Percentiles rank a stretch among this genome's conserved stretches.
phyloP scores from a whole-genome alignment of 768 basidiomycete species.

The Holtermannia corniformis region DNA sequence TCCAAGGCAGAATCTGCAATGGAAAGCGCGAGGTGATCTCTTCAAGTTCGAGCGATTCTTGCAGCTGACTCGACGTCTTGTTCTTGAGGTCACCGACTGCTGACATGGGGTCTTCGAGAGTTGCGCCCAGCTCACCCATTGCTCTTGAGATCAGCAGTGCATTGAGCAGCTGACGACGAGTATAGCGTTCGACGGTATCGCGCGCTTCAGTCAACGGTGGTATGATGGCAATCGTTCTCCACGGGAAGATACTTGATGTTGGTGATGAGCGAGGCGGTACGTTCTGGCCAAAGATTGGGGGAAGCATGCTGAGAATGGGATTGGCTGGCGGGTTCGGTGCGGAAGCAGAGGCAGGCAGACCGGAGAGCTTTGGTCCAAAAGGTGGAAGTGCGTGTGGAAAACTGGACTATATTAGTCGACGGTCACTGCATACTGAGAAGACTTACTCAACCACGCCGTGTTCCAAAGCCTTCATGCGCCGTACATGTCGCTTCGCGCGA shows the following conservation, averaged over 20 bases:
- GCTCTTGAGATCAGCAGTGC: slow-evolving; percentile 22
- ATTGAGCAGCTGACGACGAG: slow-evolving; percentile 15
- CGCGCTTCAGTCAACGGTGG: slow-evolving; percentile 1
- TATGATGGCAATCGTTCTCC: slow-evolving; percentile 13
- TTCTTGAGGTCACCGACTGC: neutral
- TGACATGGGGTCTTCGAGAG: slow-evolving; percentile 9
- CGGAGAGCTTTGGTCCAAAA: slow-evolving; percentile 5
- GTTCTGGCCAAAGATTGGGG: slow-evolving; percentile 3
- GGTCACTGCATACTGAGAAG: neutral
- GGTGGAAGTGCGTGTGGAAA: slow-evolving; percentile 6
- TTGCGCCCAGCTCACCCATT: slow-evolving; percentile 12
- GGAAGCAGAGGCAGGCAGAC: neutral
- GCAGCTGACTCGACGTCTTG: slow-evolving; percentile 4
- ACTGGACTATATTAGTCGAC: neutral
- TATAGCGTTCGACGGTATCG: slow-evolving; percentile 17
- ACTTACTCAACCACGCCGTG: slow-evolving; percentile 5
- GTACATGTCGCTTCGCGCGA: slow-evolving; percentile 9
- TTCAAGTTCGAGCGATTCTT: slow-evolving; percentile 7
- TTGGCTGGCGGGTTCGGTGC: slow-evolving; percentile 1
- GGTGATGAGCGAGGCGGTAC: too few species aligned
- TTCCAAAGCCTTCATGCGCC: slow-evolving; percentile 7
- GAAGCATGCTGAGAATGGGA: slow-evolving; percentile 10
- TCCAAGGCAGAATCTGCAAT: slow-evolving; percentile 4
- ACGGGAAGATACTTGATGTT: too few species aligned
- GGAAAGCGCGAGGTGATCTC: slow-evolving; percentile 2